Evolutionary conservation across 805 yeast genomes (phyloP).

Genomic region (Metschnikowia koreensis): DNA sequence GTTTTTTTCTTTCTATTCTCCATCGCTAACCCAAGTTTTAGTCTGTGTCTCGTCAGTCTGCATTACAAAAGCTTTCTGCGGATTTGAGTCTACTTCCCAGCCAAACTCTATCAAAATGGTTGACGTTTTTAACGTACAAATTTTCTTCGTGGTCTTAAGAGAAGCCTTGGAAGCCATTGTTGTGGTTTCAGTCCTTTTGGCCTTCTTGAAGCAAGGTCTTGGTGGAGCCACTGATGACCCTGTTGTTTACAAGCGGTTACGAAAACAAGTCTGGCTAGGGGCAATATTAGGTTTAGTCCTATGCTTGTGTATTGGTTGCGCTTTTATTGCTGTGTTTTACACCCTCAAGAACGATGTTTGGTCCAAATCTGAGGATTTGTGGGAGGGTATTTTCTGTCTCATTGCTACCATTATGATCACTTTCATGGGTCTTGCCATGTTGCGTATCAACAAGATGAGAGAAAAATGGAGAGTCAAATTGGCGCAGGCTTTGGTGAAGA

Average conservation of each 20-base stretch:
- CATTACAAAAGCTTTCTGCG: neutral
- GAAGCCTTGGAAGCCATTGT: slow-evolving; percentile 92
- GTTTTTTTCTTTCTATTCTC: neutral
- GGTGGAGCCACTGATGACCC: slow-evolving; percentile 50
- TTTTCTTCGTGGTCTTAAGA: slow-evolving; percentile 89
- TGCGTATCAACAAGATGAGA: slow-evolving; percentile 93
- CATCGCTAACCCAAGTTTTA: neutral
- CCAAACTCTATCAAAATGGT: slow-evolving; percentile 31
- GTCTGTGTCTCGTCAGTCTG: neutral
- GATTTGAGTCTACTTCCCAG: neutral
- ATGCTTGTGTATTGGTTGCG: slow-evolving; percentile 86
- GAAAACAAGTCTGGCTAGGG: slow-evolving; percentile 88
- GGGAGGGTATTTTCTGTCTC: slow-evolving; percentile 95
- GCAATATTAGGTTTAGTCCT: slow-evolving; percentile 66
- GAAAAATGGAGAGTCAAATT: slow-evolving; percentile 96
- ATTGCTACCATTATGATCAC: slow-evolving; percentile 89
- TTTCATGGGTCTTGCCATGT: slow-evolving; percentile 94
- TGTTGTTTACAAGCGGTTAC: slow-evolving; percentile 55
- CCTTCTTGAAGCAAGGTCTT: slow-evolving; percentile 87
- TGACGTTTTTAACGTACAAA: slow-evolving; percentile 65
- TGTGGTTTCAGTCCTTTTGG: slow-evolving; percentile 85
- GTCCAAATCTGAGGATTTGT: slow-evolving; percentile 82
- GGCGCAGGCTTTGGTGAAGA: slow-evolving; percentile 73
- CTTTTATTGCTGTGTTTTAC: slow-evolving; percentile 92
- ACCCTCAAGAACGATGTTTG: slow-evolving; percentile 78